These are phyloP conservation scores for Colletotrichum sojae DNA, from an alignment of 2,329 filamentous ascomycete genomes.

Conservation along the genomic window DNA sequence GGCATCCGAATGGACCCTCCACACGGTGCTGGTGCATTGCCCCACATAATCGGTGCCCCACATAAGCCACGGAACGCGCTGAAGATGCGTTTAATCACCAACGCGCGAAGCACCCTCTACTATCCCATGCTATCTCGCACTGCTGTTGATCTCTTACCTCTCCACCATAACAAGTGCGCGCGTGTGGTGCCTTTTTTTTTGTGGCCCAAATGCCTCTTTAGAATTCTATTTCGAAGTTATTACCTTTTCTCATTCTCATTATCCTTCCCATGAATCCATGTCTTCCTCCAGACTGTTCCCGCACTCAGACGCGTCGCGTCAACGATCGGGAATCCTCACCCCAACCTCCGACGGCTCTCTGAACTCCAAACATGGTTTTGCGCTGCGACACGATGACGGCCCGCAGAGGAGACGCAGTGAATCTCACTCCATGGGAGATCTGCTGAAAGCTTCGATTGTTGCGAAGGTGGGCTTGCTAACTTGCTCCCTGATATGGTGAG, in stretches of 20 bases:
- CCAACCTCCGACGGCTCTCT: conserved; percentile 56
- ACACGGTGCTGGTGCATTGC: not conserved
- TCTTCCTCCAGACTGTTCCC: conserved; percentile 35
- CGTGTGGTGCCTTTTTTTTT: conserved; percentile 1
- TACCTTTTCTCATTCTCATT: not conserved
- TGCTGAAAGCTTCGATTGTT: conserved; percentile 66
- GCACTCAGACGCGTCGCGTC: conserved; percentile 65
- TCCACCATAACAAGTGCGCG: not conserved
- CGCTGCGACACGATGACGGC: conserved; percentile 45
- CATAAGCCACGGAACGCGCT: conserved; percentile 14
- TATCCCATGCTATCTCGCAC: not conserved
- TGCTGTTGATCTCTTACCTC: not conserved
- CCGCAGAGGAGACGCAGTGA: conserved; percentile 55
- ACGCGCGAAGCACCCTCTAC: conserved; percentile 31
- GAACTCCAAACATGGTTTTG: conserved; percentile 51
- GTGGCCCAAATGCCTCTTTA: conserved; percentile 3
- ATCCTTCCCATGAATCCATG: conserved; percentile 39
- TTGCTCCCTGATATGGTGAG: not conserved
- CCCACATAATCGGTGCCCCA: not conserved
- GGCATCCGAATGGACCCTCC: too few relatives aligned
- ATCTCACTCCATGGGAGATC: conserved; percentile 61
- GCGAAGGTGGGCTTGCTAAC: conserved; percentile 60
- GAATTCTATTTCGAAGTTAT: not conserved
- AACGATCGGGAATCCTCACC: conserved; percentile 57
- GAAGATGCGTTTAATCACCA: conserved; percentile 21